These are phyloP conservation scores for Byssochlamys sp. DNA, from an alignment of 2,329 filamentous ascomycete species.

Conservation along the genomic window DNA sequence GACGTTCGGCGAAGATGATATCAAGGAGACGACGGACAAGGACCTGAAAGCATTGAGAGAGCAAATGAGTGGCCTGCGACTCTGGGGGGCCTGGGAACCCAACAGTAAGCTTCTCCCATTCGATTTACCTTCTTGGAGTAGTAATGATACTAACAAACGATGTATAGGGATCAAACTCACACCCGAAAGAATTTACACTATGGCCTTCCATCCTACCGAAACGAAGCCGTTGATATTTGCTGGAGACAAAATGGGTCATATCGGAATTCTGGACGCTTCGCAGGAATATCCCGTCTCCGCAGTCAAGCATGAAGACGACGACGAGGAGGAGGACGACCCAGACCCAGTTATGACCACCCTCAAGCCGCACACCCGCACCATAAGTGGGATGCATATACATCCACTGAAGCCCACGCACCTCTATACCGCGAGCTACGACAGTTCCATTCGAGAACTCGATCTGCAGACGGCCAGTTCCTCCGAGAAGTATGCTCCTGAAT, in stretches of 20 bases:
- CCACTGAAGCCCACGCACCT: slow-evolving; percentile 63
- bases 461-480: slow-evolving; percentile 67
- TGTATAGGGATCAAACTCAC: slow-evolving; percentile 74
- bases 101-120: slow-evolving; percentile 48
- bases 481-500: slow-evolving; percentile 68
- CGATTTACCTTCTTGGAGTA: neutral
- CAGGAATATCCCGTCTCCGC: slow-evolving; percentile 37
- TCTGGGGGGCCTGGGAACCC: slow-evolving; percentile 78
- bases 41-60: slow-evolving; percentile 63
- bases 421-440: slow-evolving; percentile 85
- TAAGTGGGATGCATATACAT: slow-evolving; percentile 72
- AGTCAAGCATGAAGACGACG: slow-evolving; percentile 50
- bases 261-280: slow-evolving; percentile 76
- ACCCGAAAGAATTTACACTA: slow-evolving; percentile 74
- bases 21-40: slow-evolving; percentile 68
- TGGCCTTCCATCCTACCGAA: slow-evolving; percentile 77
- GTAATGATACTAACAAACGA: neutral
- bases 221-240: slow-evolving; percentile 85
- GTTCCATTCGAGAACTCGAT: slow-evolving; percentile 78
- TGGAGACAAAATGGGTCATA: slow-evolving; percentile 82
- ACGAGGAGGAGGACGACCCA: slow-evolving; percentile 53
- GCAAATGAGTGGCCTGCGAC: slow-evolving; percentile 63
- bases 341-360: slow-evolving; percentile 78
- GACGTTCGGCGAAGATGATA: slow-evolving; percentile 77
- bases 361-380: slow-evolving; percentile 81